Percentiles rank a stretch among this genome's conserved stretches.
Evolutionary conservation across 2,329 filamentous ascomycete species (phyloP).

Genomic region (Aureobasidium sp.): DNA sequence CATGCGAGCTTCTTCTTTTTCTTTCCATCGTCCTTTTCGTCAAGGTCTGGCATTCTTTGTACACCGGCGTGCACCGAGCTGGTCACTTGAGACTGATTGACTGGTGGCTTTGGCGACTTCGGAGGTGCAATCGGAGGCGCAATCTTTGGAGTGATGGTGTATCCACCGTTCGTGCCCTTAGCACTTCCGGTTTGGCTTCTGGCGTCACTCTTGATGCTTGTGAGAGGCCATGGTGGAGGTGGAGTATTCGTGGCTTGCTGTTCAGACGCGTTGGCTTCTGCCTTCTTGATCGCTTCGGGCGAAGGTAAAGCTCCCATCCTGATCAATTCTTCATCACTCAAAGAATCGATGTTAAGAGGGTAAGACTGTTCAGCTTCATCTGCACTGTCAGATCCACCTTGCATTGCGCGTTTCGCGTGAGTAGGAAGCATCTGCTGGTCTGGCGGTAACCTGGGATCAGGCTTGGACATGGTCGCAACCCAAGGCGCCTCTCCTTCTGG

Average conservation of each 20-base stretch:
- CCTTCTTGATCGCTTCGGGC: not conserved
- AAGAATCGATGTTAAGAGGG: slow-evolving; percentile 81
- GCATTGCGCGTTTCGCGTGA: slow-evolving; percentile 81
- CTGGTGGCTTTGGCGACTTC: slow-evolving; percentile 19
- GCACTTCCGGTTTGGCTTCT: slow-evolving; percentile 23
- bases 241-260: not conserved
- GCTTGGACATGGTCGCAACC: slow-evolving; percentile 91
- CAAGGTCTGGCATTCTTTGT: slow-evolving; percentile 48
- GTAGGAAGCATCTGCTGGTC: slow-evolving; percentile 95
- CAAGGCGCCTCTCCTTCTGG: slow-evolving; percentile 95
- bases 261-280: not conserved
- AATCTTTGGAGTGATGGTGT: slow-evolving; percentile 43
- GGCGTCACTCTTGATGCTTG: slow-evolving; percentile 23
- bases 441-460: slow-evolving; percentile 85
- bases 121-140: slow-evolving; percentile 33
- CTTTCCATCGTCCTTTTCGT: slow-evolving; percentile 46
- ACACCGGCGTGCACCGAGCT: slow-evolving; percentile 31
- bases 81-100: not conserved
- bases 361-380: slow-evolving; percentile 79
- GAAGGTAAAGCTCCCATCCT: slow-evolving; percentile 32
- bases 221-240: slow-evolving; percentile 21
- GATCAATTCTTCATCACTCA: slow-evolving; percentile 58
- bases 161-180: slow-evolving; percentile 37
- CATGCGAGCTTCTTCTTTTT: slow-evolving; percentile 59
- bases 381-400: slow-evolving; percentile 94